Conservation (phyloP, 768 basidiomycete genomes). For the Exidia glandulosa region DNA sequence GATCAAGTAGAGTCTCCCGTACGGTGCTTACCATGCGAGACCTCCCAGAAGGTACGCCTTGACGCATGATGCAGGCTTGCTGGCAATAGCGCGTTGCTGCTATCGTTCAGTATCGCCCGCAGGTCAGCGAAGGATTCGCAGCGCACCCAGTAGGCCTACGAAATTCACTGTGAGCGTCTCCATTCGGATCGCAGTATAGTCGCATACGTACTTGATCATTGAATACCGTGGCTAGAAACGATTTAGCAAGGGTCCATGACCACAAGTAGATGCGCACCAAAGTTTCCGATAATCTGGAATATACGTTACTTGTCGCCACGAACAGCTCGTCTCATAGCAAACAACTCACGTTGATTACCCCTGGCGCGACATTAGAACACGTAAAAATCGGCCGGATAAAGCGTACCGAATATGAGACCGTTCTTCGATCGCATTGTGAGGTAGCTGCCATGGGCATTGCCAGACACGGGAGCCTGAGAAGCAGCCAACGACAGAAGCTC, state of each 20-base stretch:
- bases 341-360: conserved; percentile 52
- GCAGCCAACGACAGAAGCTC: conserved; percentile 53
- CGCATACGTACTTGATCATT: neutral
- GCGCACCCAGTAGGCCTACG: conserved; percentile 62
- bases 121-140: neutral
- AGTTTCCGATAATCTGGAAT: conserved; percentile 58
- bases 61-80: conserved; percentile 70
- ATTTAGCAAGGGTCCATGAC: conserved; percentile 4
- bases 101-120: neutral
- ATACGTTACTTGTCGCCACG: neutral
- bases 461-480: conserved; percentile 45
- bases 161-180: conserved; percentile 15
- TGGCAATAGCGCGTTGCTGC: conserved; percentile 78
- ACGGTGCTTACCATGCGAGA: conserved; percentile 54
- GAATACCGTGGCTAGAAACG: conserved; percentile 5
- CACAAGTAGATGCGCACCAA: conserved; percentile 36
- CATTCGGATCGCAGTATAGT: neutral
- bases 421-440: conserved; percentile 61
- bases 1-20: neutral
- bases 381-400: neutral
- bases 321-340: neutral
- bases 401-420: conserved; percentile 60
- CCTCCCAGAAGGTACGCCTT: conserved; percentile 88
- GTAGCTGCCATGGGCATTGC: conserved; percentile 82
- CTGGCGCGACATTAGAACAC: neutral